Evolutionary conservation across 2,329 filamentous ascomycete genomes (phyloP).

Genomic region (Polychaeton citri): DNA sequence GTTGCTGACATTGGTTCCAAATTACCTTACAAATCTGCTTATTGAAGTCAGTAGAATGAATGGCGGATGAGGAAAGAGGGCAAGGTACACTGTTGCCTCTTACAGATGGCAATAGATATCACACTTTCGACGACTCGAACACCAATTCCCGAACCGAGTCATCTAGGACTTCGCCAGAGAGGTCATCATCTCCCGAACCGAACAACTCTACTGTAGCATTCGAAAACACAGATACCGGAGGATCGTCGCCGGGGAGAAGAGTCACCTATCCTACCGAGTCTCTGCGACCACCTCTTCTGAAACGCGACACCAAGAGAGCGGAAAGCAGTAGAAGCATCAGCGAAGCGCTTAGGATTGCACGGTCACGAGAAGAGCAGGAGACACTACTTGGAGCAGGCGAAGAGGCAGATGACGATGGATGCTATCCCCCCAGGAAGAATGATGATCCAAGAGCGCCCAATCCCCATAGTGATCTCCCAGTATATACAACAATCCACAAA

Average conservation of each 20-base stretch:
- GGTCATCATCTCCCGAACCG: not conserved
- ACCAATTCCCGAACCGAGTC: not conserved
- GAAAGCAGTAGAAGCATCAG: slow-evolving; percentile 22
- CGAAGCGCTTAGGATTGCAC: slow-evolving; percentile 25
- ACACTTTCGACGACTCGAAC: not conserved
- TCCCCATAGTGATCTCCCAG: slow-evolving; percentile 50
- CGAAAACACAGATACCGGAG: not conserved
- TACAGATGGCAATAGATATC: not conserved
- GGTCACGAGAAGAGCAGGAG: slow-evolving; percentile 35
- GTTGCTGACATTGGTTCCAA: no score
- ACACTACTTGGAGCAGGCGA: slow-evolving; percentile 32
- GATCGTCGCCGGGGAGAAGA: not conserved
- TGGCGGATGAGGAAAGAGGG: not conserved
- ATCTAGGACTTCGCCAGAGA: not conserved
- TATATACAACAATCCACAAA: slow-evolving; percentile 64
- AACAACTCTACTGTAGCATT: not conserved
- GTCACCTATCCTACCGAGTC: slow-evolving; percentile 6
- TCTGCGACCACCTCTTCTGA: slow-evolving; percentile 14
- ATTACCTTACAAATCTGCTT: no score
- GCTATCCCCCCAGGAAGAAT: slow-evolving; percentile 24
- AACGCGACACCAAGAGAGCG: slow-evolving; percentile 14
- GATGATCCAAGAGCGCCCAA: slow-evolving; percentile 34
- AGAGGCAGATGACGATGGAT: slow-evolving; percentile 33
- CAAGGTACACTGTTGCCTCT: not conserved
- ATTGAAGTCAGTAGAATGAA: not conserved